Percentiles rank a stretch among this genome's conserved stretches.
Evolutionary conservation across 202 grass and related monocot genomes (phyloP).

Genomic region (Thinopyrum obtusiflorum): DNA sequence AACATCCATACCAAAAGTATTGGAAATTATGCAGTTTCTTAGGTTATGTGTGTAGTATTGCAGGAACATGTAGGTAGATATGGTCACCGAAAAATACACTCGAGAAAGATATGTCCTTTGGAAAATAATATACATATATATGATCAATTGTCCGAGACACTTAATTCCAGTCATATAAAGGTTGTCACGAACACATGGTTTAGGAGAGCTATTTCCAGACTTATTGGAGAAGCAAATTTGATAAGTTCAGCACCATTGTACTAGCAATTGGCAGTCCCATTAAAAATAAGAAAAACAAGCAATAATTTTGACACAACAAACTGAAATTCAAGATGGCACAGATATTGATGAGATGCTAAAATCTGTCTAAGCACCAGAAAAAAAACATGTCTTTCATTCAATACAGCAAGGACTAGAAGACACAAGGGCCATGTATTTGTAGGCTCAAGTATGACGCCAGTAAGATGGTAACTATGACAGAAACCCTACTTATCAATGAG

Average conservation of each 20-base stretch:
- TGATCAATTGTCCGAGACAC: conserved; percentile 1
- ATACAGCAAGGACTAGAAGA: no score
- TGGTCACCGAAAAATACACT: conserved; percentile 4
- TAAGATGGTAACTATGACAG: no score
- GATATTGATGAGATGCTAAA: background rate
- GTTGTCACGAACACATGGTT: conserved; percentile 28
- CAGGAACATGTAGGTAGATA: conserved; percentile 24
- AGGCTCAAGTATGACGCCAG: no score
- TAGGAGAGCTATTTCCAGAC: conserved; percentile 38
- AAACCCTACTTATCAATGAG: no score
- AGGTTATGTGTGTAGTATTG: conserved; percentile 16
- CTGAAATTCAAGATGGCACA: background rate
- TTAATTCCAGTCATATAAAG: conserved; percentile 32
- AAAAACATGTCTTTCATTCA: background rate
- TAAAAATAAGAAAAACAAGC: background rate
- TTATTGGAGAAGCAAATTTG: conserved; percentile 32
- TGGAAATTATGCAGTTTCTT: background rate
- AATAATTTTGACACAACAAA: background rate
- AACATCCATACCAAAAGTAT: background rate
- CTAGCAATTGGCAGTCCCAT: conserved; percentile 3
- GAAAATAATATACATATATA: conserved; percentile 5
- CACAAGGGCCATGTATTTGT: no score
- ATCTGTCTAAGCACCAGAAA: background rate
- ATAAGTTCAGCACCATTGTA: background rate
- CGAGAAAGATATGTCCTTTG: background rate